Base-by-base conservation (phyloP, 2,329 filamentous ascomycete genomes). In the Botrytis aclada region DNA sequence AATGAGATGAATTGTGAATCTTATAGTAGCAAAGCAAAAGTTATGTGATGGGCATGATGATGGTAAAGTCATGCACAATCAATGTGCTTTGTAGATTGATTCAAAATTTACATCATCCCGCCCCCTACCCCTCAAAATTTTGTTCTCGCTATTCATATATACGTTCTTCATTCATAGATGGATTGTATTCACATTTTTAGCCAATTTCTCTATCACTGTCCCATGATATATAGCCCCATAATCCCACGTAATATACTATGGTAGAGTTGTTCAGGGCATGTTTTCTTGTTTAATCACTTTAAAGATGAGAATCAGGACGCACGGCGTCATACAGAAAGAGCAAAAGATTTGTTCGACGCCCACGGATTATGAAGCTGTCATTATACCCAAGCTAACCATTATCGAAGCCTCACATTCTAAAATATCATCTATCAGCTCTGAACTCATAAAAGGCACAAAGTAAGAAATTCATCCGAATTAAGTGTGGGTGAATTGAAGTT, bases 41-140 rank as follows among this genome's bases (percentile, higher is more conserved):
- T 67, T 25, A n/a, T 56, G 18, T 67, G 65, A 34, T 32, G 56
- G 34, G 29, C 34, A 56, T 67, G 65, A 66, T 51, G 29, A 29
- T 67, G 64, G 64, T 25, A 39, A 67, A 56, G 54, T 41, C 45
- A 67, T 67, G 34, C 10, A 12, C 47, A 39, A 29, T 39, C 45
- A 20, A 29, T 39, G 14, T 67, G 64, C 64, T 39, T 67, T 67
- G 47, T 32, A 41, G 32, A 41, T 67, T 32, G 64, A 56, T 67
- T 41, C 64, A 22, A 41, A 22, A 16, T 29, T 22, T 14, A 29
- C 25, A 18, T 7, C 20, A 47, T 25, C 9, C 8, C 20, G 45
- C 45, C 20, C 3, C 51, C n/a, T 29, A 1, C 3, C 51, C 5
- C 10, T 37, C 34, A 32, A 29, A 9, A 1, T 54, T 32, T 56